Evolutionary conservation across 352 stramenopile species (phyloP).

Genomic region (Pythium aquatile): DNA sequence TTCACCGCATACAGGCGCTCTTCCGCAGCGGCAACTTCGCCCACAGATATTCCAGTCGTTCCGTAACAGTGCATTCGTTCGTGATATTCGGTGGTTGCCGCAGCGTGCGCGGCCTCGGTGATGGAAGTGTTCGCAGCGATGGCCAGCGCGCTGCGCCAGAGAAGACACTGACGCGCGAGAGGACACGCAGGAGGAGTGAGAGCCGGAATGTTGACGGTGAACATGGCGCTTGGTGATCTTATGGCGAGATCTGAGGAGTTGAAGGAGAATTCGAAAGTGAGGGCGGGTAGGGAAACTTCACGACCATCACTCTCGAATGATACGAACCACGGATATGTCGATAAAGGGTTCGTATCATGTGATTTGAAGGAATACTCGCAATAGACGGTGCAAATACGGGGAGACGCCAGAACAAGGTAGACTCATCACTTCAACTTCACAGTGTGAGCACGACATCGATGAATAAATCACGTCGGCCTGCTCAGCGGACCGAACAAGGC

Average conservation of each 20-base stretch:
- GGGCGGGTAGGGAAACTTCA: neutral
- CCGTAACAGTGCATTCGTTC: neutral
- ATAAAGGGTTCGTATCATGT: neutral
- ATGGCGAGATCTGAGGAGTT: neutral
- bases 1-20: neutral
- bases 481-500: too few relatives aligned
- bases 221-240: neutral
- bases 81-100: neutral
- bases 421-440: too few relatives aligned
- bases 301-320: neutral
- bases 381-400: neutral
- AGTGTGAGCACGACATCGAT: too few relatives aligned
- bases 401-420: too few relatives aligned
- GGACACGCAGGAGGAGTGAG: neutral
- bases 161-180: neutral
- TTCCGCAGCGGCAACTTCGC: neutral
- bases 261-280: constrained; percentile 1
- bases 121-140: neutral
- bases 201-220: neutral
- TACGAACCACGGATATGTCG: neutral
- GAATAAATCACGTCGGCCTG: too few relatives aligned
- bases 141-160: neutral
- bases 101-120: neutral
- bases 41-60: neutral
- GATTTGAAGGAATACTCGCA: neutral